Conservation (phyloP, 23 red algal species). For the Agarophyton chilense region DNA sequence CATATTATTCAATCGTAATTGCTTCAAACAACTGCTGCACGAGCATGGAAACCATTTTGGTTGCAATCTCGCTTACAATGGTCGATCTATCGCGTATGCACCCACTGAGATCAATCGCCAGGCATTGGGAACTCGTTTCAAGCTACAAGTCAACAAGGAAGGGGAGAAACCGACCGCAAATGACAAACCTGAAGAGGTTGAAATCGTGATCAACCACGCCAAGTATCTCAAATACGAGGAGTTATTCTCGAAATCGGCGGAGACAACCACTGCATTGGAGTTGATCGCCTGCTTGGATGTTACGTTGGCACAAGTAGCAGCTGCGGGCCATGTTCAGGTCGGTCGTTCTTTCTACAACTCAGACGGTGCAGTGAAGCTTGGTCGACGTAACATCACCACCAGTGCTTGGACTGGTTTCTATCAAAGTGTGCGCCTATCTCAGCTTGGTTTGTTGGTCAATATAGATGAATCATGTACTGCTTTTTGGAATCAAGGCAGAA, state of each 20-base stretch:
- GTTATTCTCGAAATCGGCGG: not conserved
- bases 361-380: not conserved
- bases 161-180: not conserved
- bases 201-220: slow-evolving; percentile 38
- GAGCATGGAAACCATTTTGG: slow-evolving; percentile 30
- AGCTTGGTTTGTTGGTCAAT: slow-evolving; percentile 38
- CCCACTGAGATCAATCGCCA: slow-evolving; percentile 23
- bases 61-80: slow-evolving; percentile 44
- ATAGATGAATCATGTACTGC: slow-evolving; percentile 66
- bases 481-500: slow-evolving; percentile 56
- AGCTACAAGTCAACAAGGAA: slow-evolving; percentile 21
- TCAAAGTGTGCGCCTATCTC: slow-evolving; percentile 49
- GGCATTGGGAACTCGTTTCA: not conserved
- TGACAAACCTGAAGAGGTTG: slow-evolving; percentile 6
- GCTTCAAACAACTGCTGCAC: slow-evolving; percentile 8
- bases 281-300: slow-evolving; percentile 48
- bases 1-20: slow-evolving; percentile 44
- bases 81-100: slow-evolving; percentile 65
- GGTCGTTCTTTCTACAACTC: slow-evolving; percentile 62
- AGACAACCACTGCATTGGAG: not conserved
- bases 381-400: slow-evolving; percentile 5
- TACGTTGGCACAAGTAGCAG: slow-evolving; percentile 22
- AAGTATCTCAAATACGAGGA: slow-evolving; percentile 58
- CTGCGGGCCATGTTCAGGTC: slow-evolving; percentile 39
- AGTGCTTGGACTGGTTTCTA: slow-evolving; percentile 72